These are phyloP conservation scores for Solanum tarapatanum DNA, from an alignment of 257 asterid genomes.

Conservation along the genomic window DNA sequence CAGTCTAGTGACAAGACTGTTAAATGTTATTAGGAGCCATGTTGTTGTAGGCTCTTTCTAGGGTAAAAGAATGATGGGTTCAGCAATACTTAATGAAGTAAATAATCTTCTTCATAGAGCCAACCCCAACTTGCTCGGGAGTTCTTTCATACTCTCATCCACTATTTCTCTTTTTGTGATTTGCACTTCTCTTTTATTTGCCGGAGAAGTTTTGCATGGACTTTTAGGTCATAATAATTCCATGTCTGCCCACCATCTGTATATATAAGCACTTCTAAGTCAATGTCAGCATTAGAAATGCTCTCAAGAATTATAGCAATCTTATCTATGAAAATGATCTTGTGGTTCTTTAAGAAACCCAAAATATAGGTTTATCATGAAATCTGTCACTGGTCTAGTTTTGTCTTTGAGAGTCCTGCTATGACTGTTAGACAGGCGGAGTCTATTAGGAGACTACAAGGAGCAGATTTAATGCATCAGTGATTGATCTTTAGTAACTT, in stretches of 20 bases:
- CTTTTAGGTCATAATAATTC: neutral
- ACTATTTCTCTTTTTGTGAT: neutral
- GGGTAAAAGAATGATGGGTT: neutral
- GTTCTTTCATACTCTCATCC: neutral
- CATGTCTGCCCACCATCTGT: neutral
- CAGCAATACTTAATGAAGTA: neutral
- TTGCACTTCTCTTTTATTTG: neutral
- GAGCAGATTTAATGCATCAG: neutral
- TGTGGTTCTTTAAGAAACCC: neutral
- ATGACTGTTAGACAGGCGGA: neutral
- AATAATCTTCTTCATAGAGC: neutral
- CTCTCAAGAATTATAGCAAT: neutral
- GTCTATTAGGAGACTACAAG: neutral
- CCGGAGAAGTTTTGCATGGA: neutral
- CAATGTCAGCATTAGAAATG: neutral
- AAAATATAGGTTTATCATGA: neutral
- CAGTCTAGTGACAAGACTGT: neutral
- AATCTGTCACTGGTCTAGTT: neutral
- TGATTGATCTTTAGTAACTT: neutral
- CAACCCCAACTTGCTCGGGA: neutral
- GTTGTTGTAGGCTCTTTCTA: neutral
- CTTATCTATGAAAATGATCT: neutral
- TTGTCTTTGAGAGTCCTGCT: neutral
- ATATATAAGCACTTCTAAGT: neutral
- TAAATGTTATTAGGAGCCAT: neutral